Conservation (phyloP, 257 asterid genomes). For the Petunia axillaris region DNA sequence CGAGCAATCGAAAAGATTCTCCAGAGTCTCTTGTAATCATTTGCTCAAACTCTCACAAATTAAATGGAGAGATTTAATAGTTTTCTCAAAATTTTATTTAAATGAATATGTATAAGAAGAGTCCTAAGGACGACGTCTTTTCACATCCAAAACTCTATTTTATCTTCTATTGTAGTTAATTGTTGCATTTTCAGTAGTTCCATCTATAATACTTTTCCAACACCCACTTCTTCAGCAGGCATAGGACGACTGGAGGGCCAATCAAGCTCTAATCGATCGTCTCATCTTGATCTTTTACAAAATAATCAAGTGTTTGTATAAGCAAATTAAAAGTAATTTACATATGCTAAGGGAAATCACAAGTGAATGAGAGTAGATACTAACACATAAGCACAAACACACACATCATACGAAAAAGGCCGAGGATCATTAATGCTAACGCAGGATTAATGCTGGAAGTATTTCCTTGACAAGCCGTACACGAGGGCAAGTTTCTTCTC, state of each 20-base stretch:
- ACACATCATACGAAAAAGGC: not conserved
- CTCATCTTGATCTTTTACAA: not conserved
- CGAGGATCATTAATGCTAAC: not conserved
- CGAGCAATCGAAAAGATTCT: too few relatives aligned
- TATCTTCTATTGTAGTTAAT: too few relatives aligned
- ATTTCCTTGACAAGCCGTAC: constrained; percentile 22
- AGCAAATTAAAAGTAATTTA: not conserved
- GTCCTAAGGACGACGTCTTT: too few relatives aligned
- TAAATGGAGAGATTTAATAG: too few relatives aligned
- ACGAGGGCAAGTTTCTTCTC: constrained; percentile 10
- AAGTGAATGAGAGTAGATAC: not conserved
- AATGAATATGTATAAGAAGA: too few relatives aligned
- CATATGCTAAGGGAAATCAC: not conserved
- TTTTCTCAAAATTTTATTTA: too few relatives aligned
- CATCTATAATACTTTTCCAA: not conserved
- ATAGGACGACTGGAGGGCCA: not conserved
- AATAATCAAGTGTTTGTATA: not conserved
- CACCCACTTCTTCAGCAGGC: not conserved
- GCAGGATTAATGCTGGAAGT: constrained; percentile 18
- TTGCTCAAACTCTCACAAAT: too few relatives aligned
- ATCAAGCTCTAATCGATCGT: not conserved
- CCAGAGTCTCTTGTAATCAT: too few relatives aligned
- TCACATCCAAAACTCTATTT: too few relatives aligned
- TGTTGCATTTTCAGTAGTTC: too few relatives aligned
- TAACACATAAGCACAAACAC: not conserved